These are phyloP conservation scores for Clavispora phyllophila DNA, from an alignment of 805 yeast genomes.

Conservation along the genomic window DNA sequence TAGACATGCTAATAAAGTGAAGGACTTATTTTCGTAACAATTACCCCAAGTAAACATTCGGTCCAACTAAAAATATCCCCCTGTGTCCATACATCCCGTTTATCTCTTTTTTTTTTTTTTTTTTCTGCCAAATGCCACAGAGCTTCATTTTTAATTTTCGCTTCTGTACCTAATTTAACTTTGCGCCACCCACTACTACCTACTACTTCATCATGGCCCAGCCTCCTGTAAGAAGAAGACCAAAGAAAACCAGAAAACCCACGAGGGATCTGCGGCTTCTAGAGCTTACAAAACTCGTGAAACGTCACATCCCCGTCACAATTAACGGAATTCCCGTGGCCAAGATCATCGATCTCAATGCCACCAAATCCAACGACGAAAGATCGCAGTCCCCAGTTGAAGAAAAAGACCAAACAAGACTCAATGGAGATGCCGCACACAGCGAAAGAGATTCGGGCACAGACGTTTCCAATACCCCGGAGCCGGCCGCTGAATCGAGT, in stretches of 20 bases:
- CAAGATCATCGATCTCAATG: constrained; percentile 10
- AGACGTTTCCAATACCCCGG: too few species aligned
- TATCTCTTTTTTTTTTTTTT: too few species aligned
- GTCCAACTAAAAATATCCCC: too few species aligned
- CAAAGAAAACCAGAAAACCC: constrained; percentile 4
- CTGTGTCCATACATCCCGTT: too few species aligned
- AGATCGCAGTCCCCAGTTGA: background rate
- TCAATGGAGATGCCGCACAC: too few species aligned
- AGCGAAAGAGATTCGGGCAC: too few species aligned
- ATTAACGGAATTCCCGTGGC: constrained; percentile 27
- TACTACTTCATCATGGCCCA: background rate
- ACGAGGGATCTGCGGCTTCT: constrained; percentile 18
- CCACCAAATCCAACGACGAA: background rate
- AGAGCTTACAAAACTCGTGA: constrained; percentile 31
- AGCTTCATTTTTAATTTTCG: too few species aligned
- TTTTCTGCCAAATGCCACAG: too few species aligned
- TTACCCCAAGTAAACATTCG: too few species aligned
- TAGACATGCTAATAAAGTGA: too few species aligned
- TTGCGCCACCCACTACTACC: background rate
- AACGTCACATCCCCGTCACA: constrained; percentile 29
- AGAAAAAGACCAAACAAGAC: background rate
- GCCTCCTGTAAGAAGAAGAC: background rate
- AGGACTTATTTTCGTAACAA: too few species aligned
- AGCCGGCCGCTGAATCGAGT: too few species aligned
- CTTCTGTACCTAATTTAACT: background rate